phyloP scores from a whole-genome alignment of 257 asterid species.

The Eustoma russellianum region DNA sequence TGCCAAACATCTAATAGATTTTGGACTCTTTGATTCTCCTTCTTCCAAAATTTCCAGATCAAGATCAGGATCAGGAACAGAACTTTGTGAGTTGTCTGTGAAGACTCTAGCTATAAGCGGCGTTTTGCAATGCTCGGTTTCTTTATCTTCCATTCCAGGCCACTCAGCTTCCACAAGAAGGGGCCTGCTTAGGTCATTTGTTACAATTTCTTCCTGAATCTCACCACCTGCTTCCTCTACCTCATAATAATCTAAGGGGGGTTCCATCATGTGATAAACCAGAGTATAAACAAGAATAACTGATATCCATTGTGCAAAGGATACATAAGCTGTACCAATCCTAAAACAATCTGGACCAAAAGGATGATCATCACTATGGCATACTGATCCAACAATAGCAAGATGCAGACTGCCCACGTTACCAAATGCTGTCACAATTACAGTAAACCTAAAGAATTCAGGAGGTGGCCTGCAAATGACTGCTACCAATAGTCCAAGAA shows the following conservation, averaged over 20 bases:
- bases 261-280: conserved; percentile 99
- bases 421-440: conserved; percentile 85
- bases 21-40: conserved; percentile 43
- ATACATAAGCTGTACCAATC: conserved; percentile 77
- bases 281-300: conserved; percentile 85
- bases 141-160: too few species aligned
- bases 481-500: conserved; percentile 65
- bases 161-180: too few species aligned
- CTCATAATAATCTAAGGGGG: conserved; percentile 58
- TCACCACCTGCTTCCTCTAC: conserved; percentile 41
- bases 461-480: conserved; percentile 69
- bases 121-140: too few species aligned
- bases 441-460: conserved; percentile 62
- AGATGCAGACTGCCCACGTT: conserved; percentile 92
- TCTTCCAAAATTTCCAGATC: conserved; percentile 37
- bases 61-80: conserved; percentile 33
- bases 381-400: conserved; percentile 75
- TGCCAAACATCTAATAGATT: conserved; percentile 61
- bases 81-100: conserved; percentile 30
- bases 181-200: too few species aligned
- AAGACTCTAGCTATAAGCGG: conserved; percentile 67
- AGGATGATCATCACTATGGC: conserved; percentile 53
- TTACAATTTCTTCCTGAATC: conserved; percentile 46
- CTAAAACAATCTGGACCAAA: conserved; percentile 59
- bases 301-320: conserved; percentile 90